Evolutionary conservation across 176 grass and related monocot genomes (phyloP), one percentile per base, ranked within the genome.

Genomic region (Elymus sibiricus): DNA sequence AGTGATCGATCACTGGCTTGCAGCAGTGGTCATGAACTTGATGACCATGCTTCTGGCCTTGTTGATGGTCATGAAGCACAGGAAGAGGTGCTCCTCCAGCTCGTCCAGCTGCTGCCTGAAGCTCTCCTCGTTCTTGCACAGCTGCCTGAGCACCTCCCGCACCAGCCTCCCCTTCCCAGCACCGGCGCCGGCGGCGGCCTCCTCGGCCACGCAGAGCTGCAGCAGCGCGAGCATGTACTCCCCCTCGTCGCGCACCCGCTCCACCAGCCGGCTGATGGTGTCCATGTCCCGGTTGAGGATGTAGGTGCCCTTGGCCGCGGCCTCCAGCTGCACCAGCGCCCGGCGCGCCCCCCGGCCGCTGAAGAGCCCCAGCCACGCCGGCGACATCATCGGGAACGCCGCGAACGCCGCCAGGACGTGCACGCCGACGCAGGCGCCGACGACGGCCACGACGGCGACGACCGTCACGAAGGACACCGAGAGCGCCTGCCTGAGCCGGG

Each of bases 1-100:
- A 77, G 74, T 69, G 75, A 35, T 40, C 39, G 73, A 32, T 44
- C 43, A 42, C 43, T 81, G 79, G 29, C 69, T 78, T 28, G 89
- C 89, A 11, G 82, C 49, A 1, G 46, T 76, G 74, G 83, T 22
- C 32, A 95, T 80, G 83, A 93, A 88, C 39, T 90, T 83, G 89
- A 92, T 91, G 34, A 96, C 90, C 88, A 96, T 88, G 84, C 87
- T 92, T 26, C 97, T 96, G 17, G 94, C 88, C 86, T 92, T 99
- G 86, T 96, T 94, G 84, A 93, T 96, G 71, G 94, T 94, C 94
- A 99, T 91, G 81, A 96, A 95, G 88, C 94, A 99, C 63, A 99
- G 86, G 85, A 88, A 99, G n/a, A 99, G 82, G 76, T 99, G 97
- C 76, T 99, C 92, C 88, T 99, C 97, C 49, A 96, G 90, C 65